phyloP scores from a whole-genome alignment of 495 filamentous ascomycete genomes.

The Lepraria neglecta region DNA sequence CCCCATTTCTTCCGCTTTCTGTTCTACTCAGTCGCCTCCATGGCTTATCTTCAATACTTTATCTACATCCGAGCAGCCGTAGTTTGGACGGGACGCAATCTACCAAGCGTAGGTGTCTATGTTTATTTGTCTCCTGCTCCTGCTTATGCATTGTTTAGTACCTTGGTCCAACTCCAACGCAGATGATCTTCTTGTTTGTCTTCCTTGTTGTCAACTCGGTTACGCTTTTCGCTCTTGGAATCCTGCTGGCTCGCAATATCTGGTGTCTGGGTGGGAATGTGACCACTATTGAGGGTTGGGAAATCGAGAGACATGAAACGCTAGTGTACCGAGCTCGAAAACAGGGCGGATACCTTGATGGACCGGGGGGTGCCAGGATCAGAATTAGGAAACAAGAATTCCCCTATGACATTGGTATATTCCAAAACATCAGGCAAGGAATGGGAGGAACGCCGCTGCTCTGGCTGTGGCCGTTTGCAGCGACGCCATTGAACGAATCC shows the following conservation, averaged over 20 bases:
- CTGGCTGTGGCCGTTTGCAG: constrained; percentile 62
- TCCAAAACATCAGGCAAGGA: constrained; percentile 63
- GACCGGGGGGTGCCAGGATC: constrained; percentile 52
- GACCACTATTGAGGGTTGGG: constrained; percentile 91
- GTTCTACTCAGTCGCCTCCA: constrained; percentile 64
- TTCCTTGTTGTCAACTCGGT: constrained; percentile 54
- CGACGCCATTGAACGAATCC: constrained; percentile 46
- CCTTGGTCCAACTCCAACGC: constrained; percentile 60
- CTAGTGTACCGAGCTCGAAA: constrained; percentile 56
- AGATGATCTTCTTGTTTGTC: constrained; percentile 61
- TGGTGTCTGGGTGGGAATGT: constrained; percentile 55
- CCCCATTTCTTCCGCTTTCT: constrained; percentile 89
- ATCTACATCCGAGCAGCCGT: constrained; percentile 53
- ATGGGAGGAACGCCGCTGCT: constrained; percentile 60
- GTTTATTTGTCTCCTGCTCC: not conserved
- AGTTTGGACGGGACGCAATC: constrained; percentile 58
- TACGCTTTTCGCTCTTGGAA: constrained; percentile 57
- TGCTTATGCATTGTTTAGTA: constrained; percentile 43
- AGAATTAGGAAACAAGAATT: constrained; percentile 66
- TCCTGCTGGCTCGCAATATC: constrained; percentile 57
- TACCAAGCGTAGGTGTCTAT: constrained; percentile 54
- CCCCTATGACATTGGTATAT: constrained; percentile 88
- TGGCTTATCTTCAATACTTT: constrained; percentile 54
- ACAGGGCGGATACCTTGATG: constrained; percentile 53
- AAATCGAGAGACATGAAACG: constrained; percentile 78